Evolutionary conservation across 805 yeast species (phyloP).

Genomic region (Starmerella riodocensis): DNA sequence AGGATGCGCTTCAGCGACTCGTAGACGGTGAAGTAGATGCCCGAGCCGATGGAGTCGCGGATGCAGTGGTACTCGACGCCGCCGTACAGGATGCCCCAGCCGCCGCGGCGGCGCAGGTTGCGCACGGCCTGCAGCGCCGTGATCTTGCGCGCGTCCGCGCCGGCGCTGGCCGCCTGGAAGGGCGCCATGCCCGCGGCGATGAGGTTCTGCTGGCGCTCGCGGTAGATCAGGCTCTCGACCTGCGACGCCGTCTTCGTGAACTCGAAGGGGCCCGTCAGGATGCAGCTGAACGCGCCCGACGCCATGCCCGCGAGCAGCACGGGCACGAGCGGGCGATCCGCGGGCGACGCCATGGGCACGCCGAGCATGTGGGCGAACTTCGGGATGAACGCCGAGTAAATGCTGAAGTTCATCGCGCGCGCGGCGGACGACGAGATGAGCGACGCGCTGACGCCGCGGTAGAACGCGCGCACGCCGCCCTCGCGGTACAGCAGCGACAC

Average conservation of each 20-base stretch:
- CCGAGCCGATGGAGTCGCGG: conserved; percentile 61
- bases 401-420: conserved; percentile 21
- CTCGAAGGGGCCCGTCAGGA: conserved; percentile 71
- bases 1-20: conserved; percentile 53
- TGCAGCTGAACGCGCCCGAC: conserved; percentile 43
- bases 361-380: conserved; percentile 13
- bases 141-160: background rate
- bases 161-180: background rate
- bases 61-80: conserved; percentile 56
- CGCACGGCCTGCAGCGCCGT: conserved; percentile 32
- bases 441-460: conserved; percentile 67
- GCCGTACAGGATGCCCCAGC: conserved; percentile 52
- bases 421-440: conserved; percentile 40
- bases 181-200: conserved; percentile 1
- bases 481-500: conserved; percentile 37
- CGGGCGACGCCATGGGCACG: conserved; percentile 9
- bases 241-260: conserved; percentile 73
- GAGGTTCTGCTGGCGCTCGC: conserved; percentile 23
- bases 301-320: conserved; percentile 41
- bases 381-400: conserved; percentile 19
- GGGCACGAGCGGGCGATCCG: conserved; percentile 16
- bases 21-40: conserved; percentile 59
- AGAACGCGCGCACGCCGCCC: conserved; percentile 62
- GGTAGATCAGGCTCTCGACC: conserved; percentile 34
- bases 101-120: conserved; percentile 46